Base-by-base conservation (phyloP, 495 filamentous ascomycete species). In the Trichoderma reesei region DNA sequence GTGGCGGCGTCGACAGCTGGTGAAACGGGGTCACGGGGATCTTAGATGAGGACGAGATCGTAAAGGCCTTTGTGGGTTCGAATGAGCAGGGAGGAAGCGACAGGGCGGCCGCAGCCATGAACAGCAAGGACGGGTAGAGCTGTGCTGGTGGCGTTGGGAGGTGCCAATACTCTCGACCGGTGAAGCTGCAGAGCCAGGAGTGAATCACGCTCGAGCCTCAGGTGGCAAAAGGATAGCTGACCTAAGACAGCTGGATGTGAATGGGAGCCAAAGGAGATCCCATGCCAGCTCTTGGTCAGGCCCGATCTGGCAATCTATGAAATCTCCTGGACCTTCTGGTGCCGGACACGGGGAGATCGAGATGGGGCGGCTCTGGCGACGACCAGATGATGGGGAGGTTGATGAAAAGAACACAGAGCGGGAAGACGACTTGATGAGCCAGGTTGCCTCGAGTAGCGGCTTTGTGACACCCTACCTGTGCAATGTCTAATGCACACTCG, bases 231-330 rank as follows among this genome's bases (percentile, higher is more conserved):
- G 51, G 33, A 34, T 56, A 56, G 51, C 51, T 56, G 51, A 56
- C 51, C 51, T 56, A 62, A 44, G 61, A 44, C 61, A 62, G 61
- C 39, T 62, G 37, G 14, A 41, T 34, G 59, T 20, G 59, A 61
- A 41, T 61, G 16, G 13, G 59, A 34, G 36, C 31, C 11, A 34
- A 13, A 11, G 31, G 7, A 26, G 31, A 56, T 56, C 14, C 51
- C 51, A 56, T 56, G 34, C 31, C 51, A 56, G 31, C 51, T 56
- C 51, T 56, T 34, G 51, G 51, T 14, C 51, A 56, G 51, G 14
- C 26, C 31, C 31, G 51, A 56, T 56, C 51, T 56, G 51, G 51
- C 14, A 34, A 56, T 56, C 26, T 56, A 33, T 16, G 51, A 56
- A 31, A 33, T 33, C 18, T n/a, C 11, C 18, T 56, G 33, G 20